A percentile compares a stretch with the other conserved stretches of the same genome.
These are phyloP conservation scores for Heterobasidion irregulare DNA, from an alignment of 1,284 basidiomycete species.

Conservation along the genomic window DNA sequence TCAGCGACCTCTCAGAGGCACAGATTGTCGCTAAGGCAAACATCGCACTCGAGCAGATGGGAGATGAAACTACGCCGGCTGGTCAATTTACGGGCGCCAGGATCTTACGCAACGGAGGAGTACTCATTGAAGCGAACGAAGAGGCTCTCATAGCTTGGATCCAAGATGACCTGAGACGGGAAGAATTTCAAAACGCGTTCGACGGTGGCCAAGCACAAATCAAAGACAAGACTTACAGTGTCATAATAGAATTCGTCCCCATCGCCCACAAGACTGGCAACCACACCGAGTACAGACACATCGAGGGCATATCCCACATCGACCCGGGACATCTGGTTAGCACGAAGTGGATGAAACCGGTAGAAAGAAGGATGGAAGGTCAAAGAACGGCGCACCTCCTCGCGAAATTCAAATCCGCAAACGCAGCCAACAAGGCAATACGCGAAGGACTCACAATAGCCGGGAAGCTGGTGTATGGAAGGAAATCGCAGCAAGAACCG, in stretches of 20 bases:
- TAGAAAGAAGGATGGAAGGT: no score
- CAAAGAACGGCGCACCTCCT: no score
- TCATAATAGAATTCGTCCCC: neutral
- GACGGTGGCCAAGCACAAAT: neutral
- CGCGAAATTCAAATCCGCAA: no score
- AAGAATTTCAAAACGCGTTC: neutral
- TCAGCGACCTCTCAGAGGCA: neutral
- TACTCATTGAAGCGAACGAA: neutral
- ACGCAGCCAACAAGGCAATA: no score
- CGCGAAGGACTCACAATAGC: no score
- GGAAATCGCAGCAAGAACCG: no score
- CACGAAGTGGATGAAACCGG: no score
- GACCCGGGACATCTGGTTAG: no score
- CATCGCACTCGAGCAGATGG: neutral
- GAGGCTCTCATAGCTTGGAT: neutral
- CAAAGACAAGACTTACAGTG: neutral
- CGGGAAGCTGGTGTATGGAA: no score
- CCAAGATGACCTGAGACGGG: neutral
- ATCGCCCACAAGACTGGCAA: neutral
- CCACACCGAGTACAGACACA: neutral
- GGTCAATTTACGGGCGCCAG: neutral
- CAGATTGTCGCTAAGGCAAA: neutral
- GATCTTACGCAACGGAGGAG: neutral
- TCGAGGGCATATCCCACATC: neutral
- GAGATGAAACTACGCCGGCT: neutral